Evolutionary conservation across 306 rosid genomes (phyloP), one percentile per base, ranked within the genome.

Genomic region (Macrotyloma uniflorum): DNA sequence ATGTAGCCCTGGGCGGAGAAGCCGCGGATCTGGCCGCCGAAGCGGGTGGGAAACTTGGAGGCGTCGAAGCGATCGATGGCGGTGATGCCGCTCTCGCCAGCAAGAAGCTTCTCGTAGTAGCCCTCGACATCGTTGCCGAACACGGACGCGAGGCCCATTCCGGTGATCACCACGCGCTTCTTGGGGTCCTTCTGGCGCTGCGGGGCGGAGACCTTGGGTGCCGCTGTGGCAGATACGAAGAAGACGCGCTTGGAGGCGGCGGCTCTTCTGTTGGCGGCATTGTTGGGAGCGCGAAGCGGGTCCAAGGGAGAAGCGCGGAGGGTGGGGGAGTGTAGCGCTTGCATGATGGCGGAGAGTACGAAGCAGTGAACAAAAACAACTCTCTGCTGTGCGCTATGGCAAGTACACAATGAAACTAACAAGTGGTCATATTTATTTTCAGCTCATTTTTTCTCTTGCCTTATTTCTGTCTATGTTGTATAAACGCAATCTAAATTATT

Each of bases 131-230:
- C 89, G 78, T 93, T 93, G 0, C 99, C 99, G 58, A 93, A 93
- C 5, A 96, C 99, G 18, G 99, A 91, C 5, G 93, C 97, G 2
- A 90, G 87, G 0, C 98, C 98, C 94, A 83, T 89, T 4, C 99
- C 98, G 5, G 99, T 96, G 19, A 96, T 85, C 38, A 96, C 99
- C 2, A 96, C 93, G 28, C 99, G 91, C 86, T 96, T 93, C 91
- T 91, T 96, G 0, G 99, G 99, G 68, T 93, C 96, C 85, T 81
- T 91, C 86, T 96, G 90, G 24, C 97, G 85, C 75, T 89, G 89
- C 0, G 98, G 99, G 1, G 97, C 87, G 2, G 97, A 80, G 9
- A 82, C 50, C 50, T 5, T 76, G 4, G 93, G 77, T 8, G 87
- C 28, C 0, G 75, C 66, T 5, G 93, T 58, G 50, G 97, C 92